Conservation (phyloP, 176 grass and related monocot species). For the Oryza meridionalis region DNA sequence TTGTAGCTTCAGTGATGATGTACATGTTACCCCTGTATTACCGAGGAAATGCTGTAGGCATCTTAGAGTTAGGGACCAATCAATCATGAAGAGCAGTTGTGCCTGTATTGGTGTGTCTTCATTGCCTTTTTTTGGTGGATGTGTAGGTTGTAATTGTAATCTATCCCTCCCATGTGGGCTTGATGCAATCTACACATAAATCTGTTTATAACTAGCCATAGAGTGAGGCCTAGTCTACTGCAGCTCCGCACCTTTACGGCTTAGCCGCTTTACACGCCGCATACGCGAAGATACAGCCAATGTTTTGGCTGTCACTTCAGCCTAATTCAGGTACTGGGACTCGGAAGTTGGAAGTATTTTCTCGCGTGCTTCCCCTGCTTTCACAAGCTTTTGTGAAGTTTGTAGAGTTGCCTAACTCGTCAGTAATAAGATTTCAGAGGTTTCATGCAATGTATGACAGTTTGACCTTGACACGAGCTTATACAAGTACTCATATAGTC, state of each 20-base stretch:
- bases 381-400: neutral
- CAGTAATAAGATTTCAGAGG: too few species aligned
- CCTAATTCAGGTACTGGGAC: neutral
- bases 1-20: conserved; percentile 41
- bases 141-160: neutral
- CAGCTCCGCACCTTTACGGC: neutral
- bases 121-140: conserved; percentile 9
- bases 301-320: neutral
- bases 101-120: neutral
- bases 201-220: neutral
- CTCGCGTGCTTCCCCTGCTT: neutral
- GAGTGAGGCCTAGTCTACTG: neutral
- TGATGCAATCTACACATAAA: neutral
- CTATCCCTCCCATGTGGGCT: neutral
- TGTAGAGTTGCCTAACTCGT: neutral
- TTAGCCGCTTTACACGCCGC: neutral
- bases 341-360: neutral
- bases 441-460: neutral
- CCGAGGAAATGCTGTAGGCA: neutral
- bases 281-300: neutral
- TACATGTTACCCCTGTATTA: conserved; percentile 47
- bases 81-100: conserved; percentile 1
- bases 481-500: neutral
- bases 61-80: conserved; percentile 5
- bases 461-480: neutral